These are phyloP conservation scores for Ophiocordyceps camponoti-leonardi DNA, from an alignment of 2,329 filamentous ascomycete genomes.

Conservation along the genomic window DNA sequence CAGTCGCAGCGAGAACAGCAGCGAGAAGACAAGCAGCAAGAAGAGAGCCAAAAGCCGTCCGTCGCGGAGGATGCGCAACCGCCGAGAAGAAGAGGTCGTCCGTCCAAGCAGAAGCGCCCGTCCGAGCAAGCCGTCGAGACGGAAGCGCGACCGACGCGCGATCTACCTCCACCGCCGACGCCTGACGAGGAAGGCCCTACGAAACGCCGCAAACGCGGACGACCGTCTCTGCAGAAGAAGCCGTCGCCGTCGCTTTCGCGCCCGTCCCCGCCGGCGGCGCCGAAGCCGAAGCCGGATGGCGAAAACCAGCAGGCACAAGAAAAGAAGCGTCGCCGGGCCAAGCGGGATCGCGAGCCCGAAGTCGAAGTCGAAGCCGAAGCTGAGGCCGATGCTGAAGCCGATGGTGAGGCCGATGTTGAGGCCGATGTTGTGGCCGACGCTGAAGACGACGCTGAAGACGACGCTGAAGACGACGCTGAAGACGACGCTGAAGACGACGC, in stretches of 20 bases:
- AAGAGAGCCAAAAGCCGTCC: neutral
- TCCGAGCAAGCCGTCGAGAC: neutral
- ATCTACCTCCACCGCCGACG: neutral
- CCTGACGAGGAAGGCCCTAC: neutral
- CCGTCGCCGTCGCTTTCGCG: neutral
- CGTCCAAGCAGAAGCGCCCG: conserved; percentile 4
- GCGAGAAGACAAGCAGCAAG: neutral
- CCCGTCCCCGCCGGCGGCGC: neutral
- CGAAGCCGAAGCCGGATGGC: neutral
- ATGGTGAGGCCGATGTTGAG: too few relatives aligned
- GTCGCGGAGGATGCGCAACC: neutral
- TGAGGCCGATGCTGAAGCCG: too few relatives aligned
- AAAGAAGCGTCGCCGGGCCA: neutral
- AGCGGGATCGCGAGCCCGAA: neutral
- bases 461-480: too few relatives aligned
- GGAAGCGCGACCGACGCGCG: neutral
- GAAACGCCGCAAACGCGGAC: conserved; percentile 7
- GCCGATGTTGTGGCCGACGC: neutral
- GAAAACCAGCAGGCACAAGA: neutral
- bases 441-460: too few relatives aligned
- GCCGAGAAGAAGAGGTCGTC: conserved; percentile 4
- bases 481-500: too few relatives aligned
- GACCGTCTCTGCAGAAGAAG: conserved; percentile 4
- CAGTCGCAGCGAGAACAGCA: conserved; percentile 5
- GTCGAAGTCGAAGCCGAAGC: neutral